Evolutionary conservation across 2,329 filamentous ascomycete genomes (phyloP), one percentile per base, ranked within the genome.

Genomic region (Tolypocladium pustulatum): DNA sequence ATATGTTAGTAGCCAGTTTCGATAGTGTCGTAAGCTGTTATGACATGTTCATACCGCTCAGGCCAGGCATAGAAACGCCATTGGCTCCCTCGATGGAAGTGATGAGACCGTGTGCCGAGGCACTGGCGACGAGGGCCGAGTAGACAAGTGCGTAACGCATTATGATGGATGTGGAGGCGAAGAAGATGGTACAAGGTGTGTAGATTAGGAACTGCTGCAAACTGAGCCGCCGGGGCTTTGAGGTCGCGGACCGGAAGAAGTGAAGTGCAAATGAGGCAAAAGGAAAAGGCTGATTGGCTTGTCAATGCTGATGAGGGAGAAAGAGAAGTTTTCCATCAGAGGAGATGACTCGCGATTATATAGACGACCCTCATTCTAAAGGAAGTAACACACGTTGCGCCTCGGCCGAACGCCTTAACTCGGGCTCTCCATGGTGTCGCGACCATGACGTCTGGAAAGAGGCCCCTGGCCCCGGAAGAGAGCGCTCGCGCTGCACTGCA

Each of bases 51-150:
- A 5, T 66, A 71, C 71, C 59, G 52, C 63, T 68, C 8, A 86
- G 78, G 69, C 81, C 83, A 38, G 83, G 81, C 83, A 87, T 86
- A 62, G 69, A 76, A 51, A 86, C 83, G 62, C 80, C 79, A 65
- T 87, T 87, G 63, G 82, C 81, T 58, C 84, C 84, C 64, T 77
- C 69, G 61, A 85, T 75, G 49, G 76, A 70, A 64, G 79, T 78
- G 65, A 86, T 73, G 58, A 85, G 74, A 69, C 83, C 83, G 72
- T 87, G 83, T 57, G 80, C 81, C 54, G 79, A 78, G 64, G 77
- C 76, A 63, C 77, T 71, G 65, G 80, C 76, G 65, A 77, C 70
- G 62, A 80, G 64, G 58, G 67, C 65, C 12, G 68, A 63, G 22
- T 65, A 65, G 36, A 69, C 57, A 54, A 69, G 27, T 54, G 65